Evolutionary conservation across 2,329 filamentous ascomycete species (phyloP), one percentile per base, ranked within the genome.

Genomic region (Byssochlamys sp.): DNA sequence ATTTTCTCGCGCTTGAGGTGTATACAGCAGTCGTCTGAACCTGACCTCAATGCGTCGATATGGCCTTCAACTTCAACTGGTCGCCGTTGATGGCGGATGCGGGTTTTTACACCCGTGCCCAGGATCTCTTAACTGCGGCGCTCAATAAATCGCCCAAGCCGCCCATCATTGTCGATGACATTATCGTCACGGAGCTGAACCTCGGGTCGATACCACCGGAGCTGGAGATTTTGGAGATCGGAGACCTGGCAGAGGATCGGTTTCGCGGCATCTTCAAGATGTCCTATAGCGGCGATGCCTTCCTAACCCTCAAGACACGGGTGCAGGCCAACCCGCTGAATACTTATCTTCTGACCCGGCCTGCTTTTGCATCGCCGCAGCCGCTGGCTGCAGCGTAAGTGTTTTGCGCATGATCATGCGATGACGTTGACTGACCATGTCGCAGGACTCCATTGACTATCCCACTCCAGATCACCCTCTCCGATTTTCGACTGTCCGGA

Each of bases 41-140:
- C n/a, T 27, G 65, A 48, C 25, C 52, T 58, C 50, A 63, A 71
- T 71, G 67, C 66, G 52, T 64, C 61, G 65, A 62, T 76, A 99
- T 99, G 94, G 94, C 94, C 66, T 99, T 99, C 88, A 97, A 97
- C 81, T 99, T 99, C 89, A 97, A 97, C 90, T 99, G 94, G 94
- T 96, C 91, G 83, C 94, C 94, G 71, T 83, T 99, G 64, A 94
- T 95, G 78, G 92, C 92, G 71, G 94, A 97, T 78, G 92, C 90
- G 69, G 84, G 86, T 66, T 94, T 94, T 75, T 92, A 92, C 77
- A 84, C 88, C 72, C 88, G 91, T 66, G 92, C 94, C 55, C 89
- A 91, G 73, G 91, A 97, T 73, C 88, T 97, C 74, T 83, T 99
- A 67, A 99, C 94, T 27, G 87, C 89, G 58, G 94, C 94, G 35